Evolutionary conservation across 2,329 filamentous ascomycete genomes (phyloP).

Genomic region (Ascochyta koolunga): DNA sequence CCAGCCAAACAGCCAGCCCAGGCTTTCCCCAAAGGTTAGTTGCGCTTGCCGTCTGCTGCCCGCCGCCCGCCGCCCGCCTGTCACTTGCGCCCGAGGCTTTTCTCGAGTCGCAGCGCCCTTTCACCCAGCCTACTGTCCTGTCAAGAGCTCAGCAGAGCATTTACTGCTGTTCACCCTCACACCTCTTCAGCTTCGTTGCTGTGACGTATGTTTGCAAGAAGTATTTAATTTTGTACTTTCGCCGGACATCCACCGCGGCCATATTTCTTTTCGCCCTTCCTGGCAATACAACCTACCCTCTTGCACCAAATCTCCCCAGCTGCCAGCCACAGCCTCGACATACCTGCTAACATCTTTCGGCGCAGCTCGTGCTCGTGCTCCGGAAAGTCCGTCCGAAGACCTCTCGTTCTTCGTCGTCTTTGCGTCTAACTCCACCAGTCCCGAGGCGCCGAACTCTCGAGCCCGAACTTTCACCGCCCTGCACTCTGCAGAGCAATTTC

Average conservation of each 20-base stretch:
- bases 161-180: constrained; percentile 7
- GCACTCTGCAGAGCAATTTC: constrained; percentile 10
- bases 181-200: background rate
- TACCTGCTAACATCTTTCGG: constrained; percentile 22
- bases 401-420: constrained; percentile 9
- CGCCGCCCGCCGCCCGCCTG: constrained; percentile 20
- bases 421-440: constrained; percentile 12
- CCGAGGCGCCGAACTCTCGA: constrained; percentile 7
- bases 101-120: constrained; percentile 14
- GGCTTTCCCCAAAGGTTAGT: constrained; percentile 36
- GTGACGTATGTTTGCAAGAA: background rate
- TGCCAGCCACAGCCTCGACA: constrained; percentile 4
- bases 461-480: constrained; percentile 5
- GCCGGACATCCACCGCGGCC: constrained; percentile 6
- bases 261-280: constrained; percentile 1
- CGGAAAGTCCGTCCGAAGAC: constrained; percentile 17
- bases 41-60: too few relatives aligned
- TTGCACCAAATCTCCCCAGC: background rate
- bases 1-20: constrained; percentile 17
- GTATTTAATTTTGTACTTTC: background rate
- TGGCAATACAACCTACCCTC: background rate
- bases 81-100: constrained; percentile 21
- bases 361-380: constrained; percentile 19
- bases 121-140: constrained; percentile 8
- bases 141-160: background rate